These are phyloP conservation scores for Penicillium antarcticum DNA, from an alignment of 495 filamentous ascomycete species.

Conservation along the genomic window DNA sequence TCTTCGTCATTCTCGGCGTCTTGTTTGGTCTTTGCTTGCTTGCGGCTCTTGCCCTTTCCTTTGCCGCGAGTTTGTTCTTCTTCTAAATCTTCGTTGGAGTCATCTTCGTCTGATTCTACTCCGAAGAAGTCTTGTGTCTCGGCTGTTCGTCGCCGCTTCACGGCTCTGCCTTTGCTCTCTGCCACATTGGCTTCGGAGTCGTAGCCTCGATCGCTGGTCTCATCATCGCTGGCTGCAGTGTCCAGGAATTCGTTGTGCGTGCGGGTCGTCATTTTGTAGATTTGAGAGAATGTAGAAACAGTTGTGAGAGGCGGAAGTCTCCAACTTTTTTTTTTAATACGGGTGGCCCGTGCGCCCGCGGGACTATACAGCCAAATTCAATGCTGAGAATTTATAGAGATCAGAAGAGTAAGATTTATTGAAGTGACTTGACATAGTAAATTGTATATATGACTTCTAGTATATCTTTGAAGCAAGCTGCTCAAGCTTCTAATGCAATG, in stretches of 20 bases:
- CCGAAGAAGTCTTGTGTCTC: constrained; percentile 41
- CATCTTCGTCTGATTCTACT: constrained; percentile 43
- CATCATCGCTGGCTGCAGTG: constrained; percentile 61
- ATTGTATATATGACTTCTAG: constrained; percentile 7
- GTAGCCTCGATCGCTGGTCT: constrained; percentile 56
- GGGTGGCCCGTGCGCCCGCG: constrained; percentile 23
- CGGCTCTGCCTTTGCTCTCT: constrained; percentile 56
- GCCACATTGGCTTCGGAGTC: constrained; percentile 67
- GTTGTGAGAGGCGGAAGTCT: constrained; percentile 3
- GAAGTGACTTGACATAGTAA: neutral
- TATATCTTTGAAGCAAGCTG: constrained; percentile 12
- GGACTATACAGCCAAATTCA: neutral
- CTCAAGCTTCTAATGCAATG: constrained; percentile 15
- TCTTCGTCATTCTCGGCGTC: constrained; percentile 19
- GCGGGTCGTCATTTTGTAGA: constrained; percentile 55
- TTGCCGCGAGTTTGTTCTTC: constrained; percentile 5
- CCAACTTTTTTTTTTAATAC: constrained; percentile 25
- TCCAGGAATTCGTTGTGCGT: constrained; percentile 78
- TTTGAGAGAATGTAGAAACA: neutral
- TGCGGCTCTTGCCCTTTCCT: constrained; percentile 4
- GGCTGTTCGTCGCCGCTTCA: constrained; percentile 61
- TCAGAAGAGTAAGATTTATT: neutral
- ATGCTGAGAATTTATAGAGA: neutral
- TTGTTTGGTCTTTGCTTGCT: constrained; percentile 3
- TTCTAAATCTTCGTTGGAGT: constrained; percentile 21